Evolutionary conservation across 192 early-diverging fungal genomes (phyloP), one percentile per base, ranked within the genome.

Genomic region (Backusella macrospora): DNA sequence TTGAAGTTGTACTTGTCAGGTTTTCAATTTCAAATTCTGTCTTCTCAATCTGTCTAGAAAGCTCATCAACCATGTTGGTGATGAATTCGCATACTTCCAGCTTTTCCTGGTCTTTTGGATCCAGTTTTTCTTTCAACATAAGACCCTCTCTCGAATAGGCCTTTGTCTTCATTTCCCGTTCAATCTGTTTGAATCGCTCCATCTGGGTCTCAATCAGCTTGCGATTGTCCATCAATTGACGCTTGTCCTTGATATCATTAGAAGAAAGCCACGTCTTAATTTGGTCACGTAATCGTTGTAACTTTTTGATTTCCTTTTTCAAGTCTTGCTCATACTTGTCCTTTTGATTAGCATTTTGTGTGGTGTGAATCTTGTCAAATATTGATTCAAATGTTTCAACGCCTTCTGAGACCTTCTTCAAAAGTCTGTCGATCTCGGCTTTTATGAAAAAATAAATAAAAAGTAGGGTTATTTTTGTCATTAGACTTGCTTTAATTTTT

Each of bases 271-370:
- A 99, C 73, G 93, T 93, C 79, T 98, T 97, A 76, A 99, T 99
- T 81, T 99, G 97, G 85, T 99, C 98, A 63, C 96, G 91, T 67
- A 89, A 86, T 77, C 96, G 86, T 75, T 99, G 98, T 72, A 98
- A 87, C 82, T 99, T 99, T 81, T 99, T 99, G 83, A 99, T 99
- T 84, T 99, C 96, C 83, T 96, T 97, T 78, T 99, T 99, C 74
- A 99, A 80, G 72, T 99, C 96, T n/a, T 85, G 86, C 75, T 99
- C 98, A 73, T 94, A 92, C 80, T 99, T 99, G 81, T 99, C 96
- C 83, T 97, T 98, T 80, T 99, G 98, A 52, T 94, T 91, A 38
- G 86, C 75, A 79, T 92, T 95, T 18, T 89, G 88, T 2, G 95
- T 89, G 21, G 86, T 82, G 52, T 95, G 82, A 21, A 99, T 87